Conservation (phyloP, 306 rosid species). For the Herpetospermum pedunculosum region DNA sequence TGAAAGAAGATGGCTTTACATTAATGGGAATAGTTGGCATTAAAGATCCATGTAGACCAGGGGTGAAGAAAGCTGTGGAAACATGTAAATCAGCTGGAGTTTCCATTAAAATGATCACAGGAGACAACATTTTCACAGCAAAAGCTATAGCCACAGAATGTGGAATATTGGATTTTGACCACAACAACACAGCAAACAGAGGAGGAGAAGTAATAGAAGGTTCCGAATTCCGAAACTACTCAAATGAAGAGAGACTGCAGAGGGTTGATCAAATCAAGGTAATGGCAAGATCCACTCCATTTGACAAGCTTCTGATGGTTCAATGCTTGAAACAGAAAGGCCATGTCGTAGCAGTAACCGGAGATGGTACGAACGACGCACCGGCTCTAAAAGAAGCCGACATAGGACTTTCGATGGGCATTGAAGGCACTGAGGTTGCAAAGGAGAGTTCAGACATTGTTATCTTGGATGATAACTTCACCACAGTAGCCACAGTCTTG, state of each 20-base stretch:
- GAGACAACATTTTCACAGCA: slow-evolving; percentile 88
- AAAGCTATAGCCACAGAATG: slow-evolving; percentile 82
- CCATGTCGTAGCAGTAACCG: slow-evolving; percentile 83
- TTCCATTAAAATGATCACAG: slow-evolving; percentile 70
- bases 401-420: slow-evolving; percentile 87
- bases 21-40: slow-evolving; percentile 74
- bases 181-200: background rate
- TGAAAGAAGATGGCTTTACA: slow-evolving; percentile 43
- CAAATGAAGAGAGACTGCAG: slow-evolving; percentile 50
- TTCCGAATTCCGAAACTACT: slow-evolving; percentile 54
- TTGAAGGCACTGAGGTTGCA: slow-evolving; percentile 89
- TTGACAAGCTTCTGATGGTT: slow-evolving; percentile 81
- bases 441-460: slow-evolving; percentile 88
- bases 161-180: slow-evolving; percentile 39
- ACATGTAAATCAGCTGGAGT: slow-evolving; percentile 66
- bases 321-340: slow-evolving; percentile 56
- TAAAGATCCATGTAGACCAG: slow-evolving; percentile 73
- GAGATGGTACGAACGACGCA: slow-evolving; percentile 86
- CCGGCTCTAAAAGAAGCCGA: slow-evolving; percentile 89
- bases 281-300: slow-evolving; percentile 83
- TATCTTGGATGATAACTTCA: slow-evolving; percentile 73
- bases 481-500: slow-evolving; percentile 65
- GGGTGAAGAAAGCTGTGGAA: slow-evolving; percentile 43
- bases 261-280: slow-evolving; percentile 52
- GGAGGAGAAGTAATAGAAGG: slow-evolving; percentile 63